Base-by-base conservation (phyloP, 1,139 yeast species). In the Zygoascus meyerae region DNA sequence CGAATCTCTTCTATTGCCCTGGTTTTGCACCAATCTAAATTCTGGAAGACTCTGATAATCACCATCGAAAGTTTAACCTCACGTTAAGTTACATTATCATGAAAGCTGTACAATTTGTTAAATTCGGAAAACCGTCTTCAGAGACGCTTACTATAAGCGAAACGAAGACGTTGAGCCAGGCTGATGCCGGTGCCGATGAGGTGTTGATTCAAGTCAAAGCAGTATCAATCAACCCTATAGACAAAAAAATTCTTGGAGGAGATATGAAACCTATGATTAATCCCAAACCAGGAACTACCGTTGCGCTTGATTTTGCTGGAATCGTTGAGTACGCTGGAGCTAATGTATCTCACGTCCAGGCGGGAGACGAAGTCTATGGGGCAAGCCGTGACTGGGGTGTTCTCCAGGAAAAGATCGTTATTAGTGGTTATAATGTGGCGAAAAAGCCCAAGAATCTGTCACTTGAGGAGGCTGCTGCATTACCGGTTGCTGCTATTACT, bases 211-310 rank as follows among this genome's bases (percentile, higher is more conserved):
- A 78, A 60, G 70, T 80, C 4, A 66, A 66, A 38, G 83, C 90
- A 2, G 73, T 65, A 44, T 89, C 87, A 3, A 71, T 75, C 36
- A 85, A 85, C 59, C 94, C 94, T 39, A 78, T 86, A 10, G 94
- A 85, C 61, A 83, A 84, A 83, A 82, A 82, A 58, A 12, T 40
- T 8, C 12, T 40, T 8, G 36, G 10, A 17, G 43, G 37, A 6
- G 12, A 5, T 9, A 12, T 43, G 41, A 16, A 28, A 12, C 21
- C 14, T 12, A 9, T 36, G 16, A 16, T n/a, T 12, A 36, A 17
- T 12, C 12, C 79, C 77, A 5, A 79, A 71, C 51, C 67, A 63
- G 85, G 81, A 18, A 61, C 71, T 34, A 70, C 64, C 28, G 49
- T 55, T 15, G 71, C 72, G 3, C 53, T 57, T 40, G 71, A 67